Evolutionary conservation across 2,329 filamentous ascomycete species (phyloP).

Genomic region (Fusarium sp.): DNA sequence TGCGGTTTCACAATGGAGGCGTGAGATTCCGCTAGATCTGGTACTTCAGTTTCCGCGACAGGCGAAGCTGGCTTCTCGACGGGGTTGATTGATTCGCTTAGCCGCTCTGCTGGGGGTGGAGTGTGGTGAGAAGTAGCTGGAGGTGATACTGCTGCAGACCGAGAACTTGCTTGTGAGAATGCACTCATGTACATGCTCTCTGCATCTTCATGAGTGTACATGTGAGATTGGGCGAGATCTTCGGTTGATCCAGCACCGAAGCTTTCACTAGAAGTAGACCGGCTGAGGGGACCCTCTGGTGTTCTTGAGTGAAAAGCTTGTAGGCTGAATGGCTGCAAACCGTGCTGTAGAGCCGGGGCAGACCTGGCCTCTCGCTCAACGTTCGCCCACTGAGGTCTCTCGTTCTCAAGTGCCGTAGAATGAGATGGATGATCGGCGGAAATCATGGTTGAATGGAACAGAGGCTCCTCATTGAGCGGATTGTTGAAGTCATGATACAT

Average conservation of each 20-base stretch:
- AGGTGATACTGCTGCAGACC: conserved; percentile 24
- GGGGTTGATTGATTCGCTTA: neutral
- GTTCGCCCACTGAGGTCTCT: conserved; percentile 35
- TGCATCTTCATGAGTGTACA: conserved; percentile 84
- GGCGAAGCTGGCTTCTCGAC: neutral
- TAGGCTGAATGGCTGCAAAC: conserved; percentile 31
- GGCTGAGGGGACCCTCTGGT: conserved; percentile 19
- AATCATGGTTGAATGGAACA: conserved; percentile 47
- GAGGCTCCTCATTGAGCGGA: conserved; percentile 40
- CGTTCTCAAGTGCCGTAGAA: conserved; percentile 32
- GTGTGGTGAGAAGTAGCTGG: conserved; percentile 19
- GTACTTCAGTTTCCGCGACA: conserved; percentile 4
- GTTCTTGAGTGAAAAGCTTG: conserved; percentile 11
- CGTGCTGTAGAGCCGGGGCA: conserved; percentile 32
- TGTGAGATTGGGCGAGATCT: conserved; percentile 72
- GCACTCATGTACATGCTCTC: conserved; percentile 90
- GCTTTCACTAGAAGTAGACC: conserved; percentile 29
- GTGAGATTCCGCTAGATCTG: neutral
- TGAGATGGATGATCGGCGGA: conserved; percentile 26
- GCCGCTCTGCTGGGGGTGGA: neutral
- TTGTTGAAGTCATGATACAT: conserved; percentile 54
- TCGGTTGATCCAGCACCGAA: conserved; percentile 47
- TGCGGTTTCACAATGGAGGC: neutral
- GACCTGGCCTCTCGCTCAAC: conserved; percentile 35
- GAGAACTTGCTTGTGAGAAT: conserved; percentile 62